These are phyloP conservation scores for Zea mays DNA, from an alignment of 176 grass and related monocot genomes.

Conservation along the genomic window Zm-B73-REFERENCE-NAM-5.0 NC_050103.1:16431001-16431500, in stretches of 20 bases:
- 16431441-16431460: constrained; percentile 23
- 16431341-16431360: constrained; percentile 44
- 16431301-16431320: constrained; percentile 83
- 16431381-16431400: constrained; percentile 16
- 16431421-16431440: neutral
- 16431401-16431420: neutral
- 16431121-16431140: neutral
- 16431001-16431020: neutral
- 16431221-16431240: constrained; percentile 31
- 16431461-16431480: constrained; percentile 22
- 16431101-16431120: neutral
- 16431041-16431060: neutral
- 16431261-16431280: constrained; percentile 97
- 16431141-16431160: constrained; percentile 1
- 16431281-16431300: constrained; percentile 83
- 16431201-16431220: constrained; percentile 21
- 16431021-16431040: neutral
- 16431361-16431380: constrained; percentile 9
- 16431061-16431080: neutral
- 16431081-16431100: constrained; percentile 1
- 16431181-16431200: neutral
- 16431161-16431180: neutral
- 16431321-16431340: constrained; percentile 86
- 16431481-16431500: neutral
- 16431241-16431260: constrained; percentile 56